Evolutionary conservation across 306 rosid genomes (phyloP), one percentile per base, ranked within the genome.

Genomic region (Cucumis hystrix): DNA sequence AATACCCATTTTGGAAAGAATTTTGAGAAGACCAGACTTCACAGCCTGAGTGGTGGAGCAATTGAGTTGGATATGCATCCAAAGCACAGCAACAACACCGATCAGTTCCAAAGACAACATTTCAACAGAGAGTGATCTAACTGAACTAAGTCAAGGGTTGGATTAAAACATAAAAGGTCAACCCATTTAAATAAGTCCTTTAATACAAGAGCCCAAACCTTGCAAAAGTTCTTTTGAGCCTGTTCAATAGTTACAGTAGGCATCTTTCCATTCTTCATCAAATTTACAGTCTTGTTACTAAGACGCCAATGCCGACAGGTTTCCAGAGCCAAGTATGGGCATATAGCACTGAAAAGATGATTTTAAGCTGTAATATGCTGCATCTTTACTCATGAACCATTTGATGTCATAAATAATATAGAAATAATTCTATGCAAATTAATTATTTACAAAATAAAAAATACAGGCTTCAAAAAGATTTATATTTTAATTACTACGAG

Each of bases 241-340:
- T 95, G 99, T 82, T 95, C 99, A 82, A 95, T 92, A 21, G 99
- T 92, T 71, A 95, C 99, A 28, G 96, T 90, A 60, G 99, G 93
- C 96, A 95, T 92, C 90, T 95, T 95, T 68, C 99, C 99, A n/a
- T 89, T 95, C 85, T 90, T 90, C 97, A 95, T 95, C 81, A 95
- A 81, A 80, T 92, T 95, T 67, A 92, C 97, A 12, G 99, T 95
- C 87, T 92, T 95, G 69, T 68, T 88, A 83, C 99, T 95, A 83
- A 95, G 86, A 79, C 99, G 99, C 99, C 99, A 95, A 70, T 95
- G 99, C 72, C 99, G 97, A 73, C 99, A 88, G 33, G 99, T 92
- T 85, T 95, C 99, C 85, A 95, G 76, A 84, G 99, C 99, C 91
- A 95, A 86, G 87, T 95, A 92, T 25, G 97, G 99, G 84, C 97